Evolutionary conservation across 345 rosid genomes (phyloP).

Genomic region (Microcos paniculata): DNA sequence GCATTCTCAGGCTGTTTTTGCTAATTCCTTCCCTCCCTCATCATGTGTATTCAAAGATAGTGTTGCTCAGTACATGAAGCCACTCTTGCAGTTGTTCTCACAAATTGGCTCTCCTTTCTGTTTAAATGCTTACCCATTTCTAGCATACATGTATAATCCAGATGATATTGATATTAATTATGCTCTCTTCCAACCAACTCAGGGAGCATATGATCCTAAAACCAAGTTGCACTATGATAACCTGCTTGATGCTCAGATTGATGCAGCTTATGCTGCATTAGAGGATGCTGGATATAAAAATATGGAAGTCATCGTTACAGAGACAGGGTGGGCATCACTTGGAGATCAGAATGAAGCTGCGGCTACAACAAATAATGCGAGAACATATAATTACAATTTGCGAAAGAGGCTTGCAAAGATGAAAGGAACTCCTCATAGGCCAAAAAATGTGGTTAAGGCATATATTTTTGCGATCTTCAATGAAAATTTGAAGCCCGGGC

Average conservation of each 20-base stretch:
- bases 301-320: conserved; percentile 92
- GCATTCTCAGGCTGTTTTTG: conserved; percentile 92
- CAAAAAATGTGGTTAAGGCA: conserved; percentile 67
- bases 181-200: conserved; percentile 75
- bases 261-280: conserved; percentile 90
- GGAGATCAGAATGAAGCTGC: conserved; percentile 88
- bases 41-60: conserved; percentile 71
- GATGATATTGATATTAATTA: conserved; percentile 85
- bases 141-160: conserved; percentile 73
- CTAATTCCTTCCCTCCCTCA: conserved; percentile 86
- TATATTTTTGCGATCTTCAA: conserved; percentile 91
- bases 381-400: conserved; percentile 84
- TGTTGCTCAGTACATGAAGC: conserved; percentile 81
- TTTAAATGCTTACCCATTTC: conserved; percentile 90
- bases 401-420: conserved; percentile 89
- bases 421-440: conserved; percentile 95
- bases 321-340: conserved; percentile 95
- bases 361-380: conserved; percentile 77
- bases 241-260: conserved; percentile 98
- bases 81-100: conserved; percentile 69
- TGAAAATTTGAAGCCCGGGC: conserved; percentile 74
- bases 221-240: conserved; percentile 82
- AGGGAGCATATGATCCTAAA: conserved; percentile 70
- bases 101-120: conserved; percentile 94
- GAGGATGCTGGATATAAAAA: conserved; percentile 72